Base-by-base conservation (phyloP, 345 rosid species). In the Eucalyptus viminalis region DNA sequence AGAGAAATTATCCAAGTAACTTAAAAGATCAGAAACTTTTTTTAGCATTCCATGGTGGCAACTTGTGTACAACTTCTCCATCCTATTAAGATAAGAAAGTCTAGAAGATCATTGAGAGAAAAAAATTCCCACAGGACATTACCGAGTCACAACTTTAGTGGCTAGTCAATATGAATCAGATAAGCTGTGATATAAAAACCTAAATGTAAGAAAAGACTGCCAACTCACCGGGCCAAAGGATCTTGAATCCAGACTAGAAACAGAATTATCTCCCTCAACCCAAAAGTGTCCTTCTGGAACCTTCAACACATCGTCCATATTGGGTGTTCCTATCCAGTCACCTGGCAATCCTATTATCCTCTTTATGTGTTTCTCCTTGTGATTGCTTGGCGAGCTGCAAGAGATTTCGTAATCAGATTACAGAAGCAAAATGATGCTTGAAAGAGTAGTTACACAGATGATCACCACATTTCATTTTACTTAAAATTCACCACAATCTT, bases 311-410 rank as follows among this genome's bases (percentile, higher is more conserved):
- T 96, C 97, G 56, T 89, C 60, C 86, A 91, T 53, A 88, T 90
- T 89, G 45, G 92, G 91, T 90, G 92, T 92, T 87, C 94, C 95
- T 67, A 96, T 89, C 99, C 97, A 96, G 81, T 98, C 99, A 7
- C 99, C 99, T 25, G 98, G 99, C 90, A 98, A 89, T 90, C 97
- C 99, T 12, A 94, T 94, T 89, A 98, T 96, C 93, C 99, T 95
- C 96, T 98, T 98, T 87, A 96, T 90, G 69, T 91, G 92, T 93
- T 91, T 98, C 93, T 95, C 95, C 93, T 92, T 94, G 91, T 92
- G 92, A 91, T 98, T 86, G 87, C 44, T 87, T 1, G 99, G 99
- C 37, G 98, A 95, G 92, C 99, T 98, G 92, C 93, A 94, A 91
- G 21, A 65, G 47, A 76, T 40, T 21, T 40, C 29, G 12, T 40